Percentiles rank a stretch among this genome's conserved stretches.
Conservation (phyloP, 192 early-diverging fungal species). For the Gamsiella multidivaricata region DNA sequence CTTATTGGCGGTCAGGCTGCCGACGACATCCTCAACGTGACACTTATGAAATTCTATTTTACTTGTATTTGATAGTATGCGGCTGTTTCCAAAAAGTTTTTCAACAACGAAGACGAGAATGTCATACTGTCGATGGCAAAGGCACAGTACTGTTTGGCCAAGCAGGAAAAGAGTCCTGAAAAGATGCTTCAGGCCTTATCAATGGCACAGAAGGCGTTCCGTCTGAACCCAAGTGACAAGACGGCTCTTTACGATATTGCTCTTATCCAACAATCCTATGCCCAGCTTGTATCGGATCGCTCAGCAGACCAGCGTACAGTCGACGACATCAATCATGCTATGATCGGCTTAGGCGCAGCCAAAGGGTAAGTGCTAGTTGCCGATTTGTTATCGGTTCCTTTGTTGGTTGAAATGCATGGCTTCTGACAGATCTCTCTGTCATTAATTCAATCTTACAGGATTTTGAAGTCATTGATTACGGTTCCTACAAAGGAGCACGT, state of each 20-base stretch:
- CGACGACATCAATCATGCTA: slow-evolving; percentile 64
- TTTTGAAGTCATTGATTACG: slow-evolving; percentile 57
- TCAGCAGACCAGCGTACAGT: slow-evolving; percentile 71
- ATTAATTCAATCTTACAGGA: slow-evolving; percentile 14
- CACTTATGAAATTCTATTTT: not conserved
- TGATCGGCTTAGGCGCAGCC: slow-evolving; percentile 66
- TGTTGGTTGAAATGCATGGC: too few species aligned
- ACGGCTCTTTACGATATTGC: slow-evolving; percentile 77
- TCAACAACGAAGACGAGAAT: slow-evolving; percentile 61
- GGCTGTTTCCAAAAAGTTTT: slow-evolving; percentile 66
- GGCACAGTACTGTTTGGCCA: slow-evolving; percentile 69
- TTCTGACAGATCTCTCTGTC: slow-evolving; percentile 9
- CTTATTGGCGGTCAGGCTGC: too few species aligned
- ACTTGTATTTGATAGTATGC: slow-evolving; percentile 63
- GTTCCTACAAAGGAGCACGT: slow-evolving; percentile 58
- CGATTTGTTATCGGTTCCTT: not conserved
- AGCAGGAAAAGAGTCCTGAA: slow-evolving; percentile 69
- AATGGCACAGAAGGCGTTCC: slow-evolving; percentile 61
- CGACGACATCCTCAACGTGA: too few species aligned
- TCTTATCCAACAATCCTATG: slow-evolving; percentile 85
- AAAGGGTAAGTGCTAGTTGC: slow-evolving; percentile 39
- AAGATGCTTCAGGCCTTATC: slow-evolving; percentile 68
- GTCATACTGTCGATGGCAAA: slow-evolving; percentile 66
- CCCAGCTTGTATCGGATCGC: slow-evolving; percentile 81
- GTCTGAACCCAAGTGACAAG: slow-evolving; percentile 65